Base-by-base conservation (phyloP, 805 yeast species). In the Saccharomycopsis babjevae region DNA sequence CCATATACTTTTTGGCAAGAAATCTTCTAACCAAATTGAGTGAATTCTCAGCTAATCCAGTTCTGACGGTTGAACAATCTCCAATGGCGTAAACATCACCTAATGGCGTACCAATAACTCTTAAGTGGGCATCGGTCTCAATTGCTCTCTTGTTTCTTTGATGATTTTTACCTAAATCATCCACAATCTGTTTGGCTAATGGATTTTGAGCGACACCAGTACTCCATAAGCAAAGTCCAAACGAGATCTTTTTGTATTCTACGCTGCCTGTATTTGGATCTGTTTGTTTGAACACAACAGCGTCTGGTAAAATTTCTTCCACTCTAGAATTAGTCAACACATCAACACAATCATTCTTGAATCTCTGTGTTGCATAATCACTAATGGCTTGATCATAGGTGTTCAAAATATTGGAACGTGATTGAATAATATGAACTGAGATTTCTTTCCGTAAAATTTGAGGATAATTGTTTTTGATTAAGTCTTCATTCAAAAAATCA, bases 61-160 rank as follows among this genome's bases (percentile, higher is more conserved):
- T 80, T 66, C 86, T 79, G 28, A 85, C 81, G 0, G 89, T 84
- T 1, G 89, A 74, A 67, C 89, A 85, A 70, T 85, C 90, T 56
- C 90, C 90, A 66, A 85, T 82, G 2, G 88, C 89, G 67, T 84
- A 85, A 32, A 84, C 85, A 62, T 83, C 86, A 61, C 87, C 88
- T 46, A 76, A 67, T 36, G 87, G 86, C 3, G 88, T 82, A 34
- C 91, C 91, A 58, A 83, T 69, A 10, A 86, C 87, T 64, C 90
- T 77, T 65, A 85, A 72, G 65, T 86, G 88, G n/a, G 86, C 75
- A 69, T 86, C 91, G 0, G 90, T 85, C 69, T 86, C 90, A 56
- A 86, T 80, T n/a, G 90, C 91, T 66, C 87, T 80, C 67, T 76
- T 79, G 69, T 86, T 86, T 65, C 74, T 75, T 72, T 86, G 90